These are phyloP conservation scores for Auricularia heimuer DNA, from an alignment of 768 basidiomycete genomes.

Conservation along the genomic window DNA sequence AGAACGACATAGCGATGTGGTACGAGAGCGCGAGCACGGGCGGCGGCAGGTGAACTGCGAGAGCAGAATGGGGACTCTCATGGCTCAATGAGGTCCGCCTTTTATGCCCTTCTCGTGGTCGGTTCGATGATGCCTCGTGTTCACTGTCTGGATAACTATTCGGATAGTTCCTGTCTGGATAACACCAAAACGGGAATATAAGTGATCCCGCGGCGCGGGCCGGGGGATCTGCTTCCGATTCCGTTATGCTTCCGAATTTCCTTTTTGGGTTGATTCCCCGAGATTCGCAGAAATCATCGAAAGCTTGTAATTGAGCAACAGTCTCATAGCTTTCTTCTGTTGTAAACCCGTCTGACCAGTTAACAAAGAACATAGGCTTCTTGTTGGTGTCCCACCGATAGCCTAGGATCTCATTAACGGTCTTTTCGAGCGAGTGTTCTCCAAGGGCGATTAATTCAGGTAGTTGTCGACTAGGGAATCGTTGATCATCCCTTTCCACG, in stretches of 20 bases:
- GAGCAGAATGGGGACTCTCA: no score
- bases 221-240: no score
- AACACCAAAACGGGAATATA: no score
- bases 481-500: conserved; percentile 20
- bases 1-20: no score
- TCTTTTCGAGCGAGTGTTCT: background rate
- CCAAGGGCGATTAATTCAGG: background rate
- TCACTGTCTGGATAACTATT: no score
- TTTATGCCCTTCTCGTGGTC: no score
- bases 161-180: no score
- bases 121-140: no score
- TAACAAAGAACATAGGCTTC: background rate
- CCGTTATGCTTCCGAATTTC: background rate
- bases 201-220: no score
- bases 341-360: background rate
- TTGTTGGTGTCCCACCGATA: background rate
- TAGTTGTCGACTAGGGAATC: conserved; percentile 22
- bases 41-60: no score
- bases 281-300: background rate
- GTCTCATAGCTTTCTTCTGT: background rate
- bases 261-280: background rate
- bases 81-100: no score
- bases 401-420: background rate
- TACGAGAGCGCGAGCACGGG: no score
- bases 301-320: background rate